Evolutionary conservation across 2,329 filamentous ascomycete species (phyloP).

Genomic region (Neoarthrinium moseri): DNA sequence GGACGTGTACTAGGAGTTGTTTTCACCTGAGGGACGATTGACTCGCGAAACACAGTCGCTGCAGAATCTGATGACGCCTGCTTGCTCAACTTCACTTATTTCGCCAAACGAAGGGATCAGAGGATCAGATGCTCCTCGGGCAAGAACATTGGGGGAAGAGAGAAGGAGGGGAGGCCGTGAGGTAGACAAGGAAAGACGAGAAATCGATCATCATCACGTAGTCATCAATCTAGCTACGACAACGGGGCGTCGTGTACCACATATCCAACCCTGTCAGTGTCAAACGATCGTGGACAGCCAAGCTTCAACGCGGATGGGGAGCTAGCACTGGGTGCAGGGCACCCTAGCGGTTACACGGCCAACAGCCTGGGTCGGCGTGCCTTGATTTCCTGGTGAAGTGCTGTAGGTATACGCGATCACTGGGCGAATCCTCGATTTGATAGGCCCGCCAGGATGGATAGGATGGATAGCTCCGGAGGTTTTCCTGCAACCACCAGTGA

Average conservation of each 20-base stretch:
- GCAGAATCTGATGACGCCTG: too few relatives aligned
- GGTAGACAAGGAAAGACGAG: too few relatives aligned
- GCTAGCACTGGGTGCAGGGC: not conserved
- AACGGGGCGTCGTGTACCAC: too few relatives aligned
- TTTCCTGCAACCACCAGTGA: not conserved
- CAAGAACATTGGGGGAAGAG: too few relatives aligned
- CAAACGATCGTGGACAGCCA: not conserved
- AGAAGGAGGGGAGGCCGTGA: too few relatives aligned
- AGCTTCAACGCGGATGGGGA: not conserved
- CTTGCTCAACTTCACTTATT: too few relatives aligned
- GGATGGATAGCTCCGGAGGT: not conserved
- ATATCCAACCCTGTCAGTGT: slow-evolving; percentile 4
- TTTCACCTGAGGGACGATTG: not conserved
- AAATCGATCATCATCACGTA: too few relatives aligned
- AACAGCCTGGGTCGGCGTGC: not conserved
- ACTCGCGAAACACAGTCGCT: not conserved
- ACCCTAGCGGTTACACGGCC: not conserved
- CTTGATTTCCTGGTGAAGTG: not conserved
- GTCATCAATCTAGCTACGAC: too few relatives aligned
- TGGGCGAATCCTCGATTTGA: slow-evolving; percentile 3
- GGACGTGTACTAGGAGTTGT: not conserved
- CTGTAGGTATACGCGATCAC: not conserved
- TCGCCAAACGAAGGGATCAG: too few relatives aligned
- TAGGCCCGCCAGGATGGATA: not conserved
- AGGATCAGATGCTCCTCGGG: too few relatives aligned